These are phyloP conservation scores for Pseudocohnilembus persalinus DNA, from an alignment of 169 alveolate species.

Conservation along the genomic window DNA sequence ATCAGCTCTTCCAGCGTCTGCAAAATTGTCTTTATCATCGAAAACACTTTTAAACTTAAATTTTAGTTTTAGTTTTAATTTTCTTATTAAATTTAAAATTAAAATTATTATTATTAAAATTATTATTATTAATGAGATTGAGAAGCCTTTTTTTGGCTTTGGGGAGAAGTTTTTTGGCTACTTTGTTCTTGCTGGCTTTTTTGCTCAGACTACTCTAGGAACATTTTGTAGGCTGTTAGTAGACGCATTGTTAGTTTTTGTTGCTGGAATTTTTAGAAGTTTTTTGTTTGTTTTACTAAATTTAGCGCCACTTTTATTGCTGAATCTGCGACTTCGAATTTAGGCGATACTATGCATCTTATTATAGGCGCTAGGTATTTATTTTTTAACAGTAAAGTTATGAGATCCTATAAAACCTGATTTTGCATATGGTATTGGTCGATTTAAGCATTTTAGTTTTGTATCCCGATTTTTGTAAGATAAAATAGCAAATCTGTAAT, in stretches of 20 bases:
- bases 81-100: no score
- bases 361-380: conserved; percentile 20
- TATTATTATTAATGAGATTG: no score
- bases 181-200: no score
- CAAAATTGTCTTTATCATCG: not conserved
- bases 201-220: no score
- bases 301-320: not conserved
- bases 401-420: not conserved
- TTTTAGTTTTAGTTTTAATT: no score
- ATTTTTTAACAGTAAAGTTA: conserved; percentile 1
- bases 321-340: conserved; percentile 1
- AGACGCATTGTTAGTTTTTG: not conserved
- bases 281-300: not conserved
- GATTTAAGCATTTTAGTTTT: not conserved
- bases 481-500: not conserved
- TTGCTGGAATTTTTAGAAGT: not conserved
- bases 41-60: no score
- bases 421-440: not conserved
- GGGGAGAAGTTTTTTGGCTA: no score
- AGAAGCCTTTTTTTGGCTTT: no score
- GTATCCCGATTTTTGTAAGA: not conserved
- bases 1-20: conserved; percentile 10
- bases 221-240: not conserved
- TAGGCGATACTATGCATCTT: conserved; percentile 16
- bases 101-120: no score